phyloP scores from a whole-genome alignment of 371 early-diverging fungal genomes.

The Vairimorpha apis region DNA sequence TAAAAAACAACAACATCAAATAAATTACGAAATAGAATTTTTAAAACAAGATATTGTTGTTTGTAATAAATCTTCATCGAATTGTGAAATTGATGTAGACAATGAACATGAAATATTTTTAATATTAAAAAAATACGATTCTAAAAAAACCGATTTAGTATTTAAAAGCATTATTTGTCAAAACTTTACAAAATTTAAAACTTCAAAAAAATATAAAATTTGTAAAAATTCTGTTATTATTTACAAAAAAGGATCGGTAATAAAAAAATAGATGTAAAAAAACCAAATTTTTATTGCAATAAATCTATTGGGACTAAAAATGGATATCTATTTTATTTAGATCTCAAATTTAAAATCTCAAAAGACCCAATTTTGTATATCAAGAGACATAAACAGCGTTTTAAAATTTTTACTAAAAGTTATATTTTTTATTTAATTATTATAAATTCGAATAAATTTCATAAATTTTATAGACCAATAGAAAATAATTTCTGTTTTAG shows the following conservation, averaged over 20 bases:
- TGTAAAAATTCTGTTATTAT: neutral
- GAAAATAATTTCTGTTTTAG: neutral
- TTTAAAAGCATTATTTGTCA: no score
- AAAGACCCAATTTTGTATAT: neutral
- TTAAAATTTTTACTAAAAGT: neutral
- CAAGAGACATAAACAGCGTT: neutral
- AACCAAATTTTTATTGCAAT: neutral
- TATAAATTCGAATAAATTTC: neutral
- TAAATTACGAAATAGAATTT: no score
- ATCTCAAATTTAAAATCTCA: neutral
- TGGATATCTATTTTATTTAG: neutral
- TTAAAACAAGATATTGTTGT: no score
- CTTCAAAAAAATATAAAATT: neutral
- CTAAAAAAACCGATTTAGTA: no score
- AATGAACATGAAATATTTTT: no score
- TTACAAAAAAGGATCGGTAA: neutral
- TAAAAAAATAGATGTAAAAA: neutral
- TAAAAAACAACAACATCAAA: no score
- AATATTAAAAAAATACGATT: no score
- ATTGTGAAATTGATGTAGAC: no score
- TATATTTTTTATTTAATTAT: neutral
- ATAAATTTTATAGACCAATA: neutral
- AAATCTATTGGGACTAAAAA: neutral
- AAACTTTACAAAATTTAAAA: neutral
- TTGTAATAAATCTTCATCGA: no score